These are phyloP conservation scores for Aspergillus steynii DNA, from an alignment of 495 filamentous ascomycete genomes.

Conservation along the genomic window DNA sequence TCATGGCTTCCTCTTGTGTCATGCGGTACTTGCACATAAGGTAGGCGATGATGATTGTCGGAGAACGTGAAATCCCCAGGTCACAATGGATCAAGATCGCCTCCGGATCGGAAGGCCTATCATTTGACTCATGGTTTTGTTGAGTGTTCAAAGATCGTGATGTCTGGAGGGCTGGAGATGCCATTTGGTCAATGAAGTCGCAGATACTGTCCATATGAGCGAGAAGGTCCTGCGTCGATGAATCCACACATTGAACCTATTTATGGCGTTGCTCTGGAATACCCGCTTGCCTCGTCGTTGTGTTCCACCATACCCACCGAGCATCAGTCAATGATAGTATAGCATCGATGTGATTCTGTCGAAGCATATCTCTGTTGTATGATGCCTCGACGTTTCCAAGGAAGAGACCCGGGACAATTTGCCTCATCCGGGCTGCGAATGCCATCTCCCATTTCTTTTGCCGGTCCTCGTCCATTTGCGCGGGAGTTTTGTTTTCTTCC, in stretches of 20 bases:
- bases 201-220: slow-evolving; percentile 32
- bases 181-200: slow-evolving; percentile 42
- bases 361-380: slow-evolving; percentile 27
- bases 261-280: slow-evolving; percentile 32
- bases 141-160: slow-evolving; percentile 18
- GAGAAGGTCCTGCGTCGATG: slow-evolving; percentile 37
- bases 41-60: slow-evolving; percentile 34
- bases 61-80: slow-evolving; percentile 37
- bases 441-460: slow-evolving; percentile 23
- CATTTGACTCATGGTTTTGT: background rate
- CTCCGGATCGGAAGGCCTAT: slow-evolving; percentile 15
- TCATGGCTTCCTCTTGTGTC: slow-evolving; percentile 9
- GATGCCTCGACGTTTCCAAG: slow-evolving; percentile 35
- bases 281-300: slow-evolving; percentile 27
- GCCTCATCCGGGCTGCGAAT: slow-evolving; percentile 23
- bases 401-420: slow-evolving; percentile 39
- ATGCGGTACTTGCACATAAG: slow-evolving; percentile 30
- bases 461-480: slow-evolving; percentile 11
- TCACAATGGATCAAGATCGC: slow-evolving; percentile 38
- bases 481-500: background rate
- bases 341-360: slow-evolving; percentile 32
- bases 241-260: slow-evolving; percentile 37
- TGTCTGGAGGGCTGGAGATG: slow-evolving; percentile 17
- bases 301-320: slow-evolving; percentile 27
- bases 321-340: slow-evolving; percentile 35